phyloP scores from a whole-genome alignment of 192 early-diverging fungal species.

The Coemansia sp. region DNA sequence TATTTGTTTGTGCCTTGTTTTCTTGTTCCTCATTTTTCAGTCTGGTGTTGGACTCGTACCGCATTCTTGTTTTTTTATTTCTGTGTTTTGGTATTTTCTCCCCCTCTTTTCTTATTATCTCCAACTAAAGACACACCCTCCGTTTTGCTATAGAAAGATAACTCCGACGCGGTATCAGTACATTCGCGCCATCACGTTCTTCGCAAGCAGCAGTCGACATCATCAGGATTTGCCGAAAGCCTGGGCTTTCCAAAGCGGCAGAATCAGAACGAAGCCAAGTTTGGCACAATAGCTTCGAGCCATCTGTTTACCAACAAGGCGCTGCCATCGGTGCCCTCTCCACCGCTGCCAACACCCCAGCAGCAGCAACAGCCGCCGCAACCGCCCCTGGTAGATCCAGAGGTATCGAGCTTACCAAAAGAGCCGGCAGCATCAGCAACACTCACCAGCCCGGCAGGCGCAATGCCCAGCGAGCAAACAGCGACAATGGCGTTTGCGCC shows the following conservation, averaged over 20 bases:
- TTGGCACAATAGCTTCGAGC: conserved; percentile 16
- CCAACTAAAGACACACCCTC: not conserved
- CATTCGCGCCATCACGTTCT: conserved; percentile 26
- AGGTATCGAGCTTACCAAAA: conserved; percentile 1
- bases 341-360: not conserved
- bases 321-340: conserved; percentile 26
- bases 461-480: conserved; percentile 5
- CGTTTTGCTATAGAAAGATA: conserved; percentile 32
- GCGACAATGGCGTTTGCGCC: conserved; percentile 17
- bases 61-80: conserved; percentile 10
- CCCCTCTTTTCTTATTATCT: not conserved
- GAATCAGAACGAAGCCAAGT: conserved; percentile 31
- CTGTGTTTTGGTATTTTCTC: conserved; percentile 2
- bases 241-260: conserved; percentile 41
- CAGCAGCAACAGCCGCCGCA: not conserved
- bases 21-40: not conserved
- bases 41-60: not conserved
- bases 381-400: not conserved
- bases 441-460: not conserved
- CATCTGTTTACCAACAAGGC: conserved; percentile 36
- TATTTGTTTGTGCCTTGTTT: no score
- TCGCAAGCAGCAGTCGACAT: conserved; percentile 51
- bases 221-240: conserved; percentile 44
- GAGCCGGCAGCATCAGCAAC: conserved; percentile 5
- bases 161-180: conserved; percentile 9